phyloP scores from a whole-genome alignment of 805 yeast species.

The Komagataella phaffii region DNA sequence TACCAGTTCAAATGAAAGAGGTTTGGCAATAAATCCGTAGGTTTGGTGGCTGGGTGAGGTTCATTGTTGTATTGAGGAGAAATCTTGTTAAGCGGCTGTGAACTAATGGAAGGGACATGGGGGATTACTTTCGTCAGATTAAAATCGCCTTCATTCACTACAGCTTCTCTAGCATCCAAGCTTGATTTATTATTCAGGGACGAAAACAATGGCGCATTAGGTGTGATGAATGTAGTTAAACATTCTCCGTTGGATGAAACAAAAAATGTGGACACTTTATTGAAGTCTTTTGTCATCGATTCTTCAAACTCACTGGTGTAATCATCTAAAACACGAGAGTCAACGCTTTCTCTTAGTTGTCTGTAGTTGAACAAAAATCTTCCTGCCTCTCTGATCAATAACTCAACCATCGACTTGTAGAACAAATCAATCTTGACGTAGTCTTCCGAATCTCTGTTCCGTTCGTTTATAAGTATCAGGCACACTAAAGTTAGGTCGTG shows the following conservation, averaged over 20 bases:
- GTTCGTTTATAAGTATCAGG: slow-evolving; percentile 29
- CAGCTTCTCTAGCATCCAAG: slow-evolving; percentile 61
- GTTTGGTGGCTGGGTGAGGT: slow-evolving; percentile 13
- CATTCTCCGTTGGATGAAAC: slow-evolving; percentile 50
- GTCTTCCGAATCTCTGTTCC: slow-evolving; percentile 31
- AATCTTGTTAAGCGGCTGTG: slow-evolving; percentile 30
- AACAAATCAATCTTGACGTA: slow-evolving; percentile 48
- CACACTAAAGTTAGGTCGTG: slow-evolving; percentile 57
- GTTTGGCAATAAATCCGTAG: slow-evolving; percentile 39
- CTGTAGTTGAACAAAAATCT: slow-evolving; percentile 22
- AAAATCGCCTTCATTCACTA: slow-evolving; percentile 49
- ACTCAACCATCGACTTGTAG: slow-evolving; percentile 47
- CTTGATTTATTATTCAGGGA: slow-evolving; percentile 57
- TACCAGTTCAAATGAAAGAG: slow-evolving; percentile 53
- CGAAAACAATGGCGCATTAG: slow-evolving; percentile 69
- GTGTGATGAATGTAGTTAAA: slow-evolving; percentile 39
- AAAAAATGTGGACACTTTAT: slow-evolving; percentile 41
- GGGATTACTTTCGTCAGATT: slow-evolving; percentile 60
- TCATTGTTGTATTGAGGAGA: slow-evolving; percentile 19
- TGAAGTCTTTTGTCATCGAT: slow-evolving; percentile 42
- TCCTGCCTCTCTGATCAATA: slow-evolving; percentile 48
- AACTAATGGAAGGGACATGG: slow-evolving; percentile 17
- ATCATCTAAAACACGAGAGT: background rate
- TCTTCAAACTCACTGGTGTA: slow-evolving; percentile 18
- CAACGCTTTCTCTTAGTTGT: slow-evolving; percentile 4